These are phyloP conservation scores for Psilocybe azurescens DNA, from an alignment of 768 basidiomycete genomes.

Conservation along the genomic window DNA sequence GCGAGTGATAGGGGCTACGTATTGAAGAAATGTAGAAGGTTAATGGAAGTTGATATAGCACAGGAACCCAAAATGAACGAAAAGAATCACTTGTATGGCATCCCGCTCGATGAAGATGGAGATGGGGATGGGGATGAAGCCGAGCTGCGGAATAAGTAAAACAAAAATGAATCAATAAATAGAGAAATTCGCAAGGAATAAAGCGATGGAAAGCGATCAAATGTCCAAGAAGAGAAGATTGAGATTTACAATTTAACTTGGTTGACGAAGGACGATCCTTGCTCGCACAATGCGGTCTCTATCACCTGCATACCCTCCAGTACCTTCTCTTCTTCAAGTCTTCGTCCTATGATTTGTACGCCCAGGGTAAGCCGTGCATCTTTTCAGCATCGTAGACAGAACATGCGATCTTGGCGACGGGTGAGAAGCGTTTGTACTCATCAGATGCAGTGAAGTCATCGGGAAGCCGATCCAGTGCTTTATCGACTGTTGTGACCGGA, in stretches of 20 bases:
- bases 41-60: background rate
- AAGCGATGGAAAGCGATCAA: background rate
- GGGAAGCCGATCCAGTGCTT: conserved; percentile 3
- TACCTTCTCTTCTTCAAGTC: conserved; percentile 77
- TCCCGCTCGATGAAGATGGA: background rate
- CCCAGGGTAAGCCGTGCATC: conserved; percentile 76
- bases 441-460: conserved; percentile 23
- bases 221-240: conserved; percentile 4
- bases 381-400: conserved; percentile 60
- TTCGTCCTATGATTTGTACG: conserved; percentile 65
- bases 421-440: conserved; percentile 37
- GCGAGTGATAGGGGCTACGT: background rate
- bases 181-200: background rate
- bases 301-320: conserved; percentile 70
- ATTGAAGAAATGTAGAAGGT: too few species aligned
- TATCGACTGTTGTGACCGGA: conserved; percentile 13
- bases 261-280: conserved; percentile 29
- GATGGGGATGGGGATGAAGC: background rate
- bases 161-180: background rate
- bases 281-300: conserved; percentile 39
- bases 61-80: background rate
- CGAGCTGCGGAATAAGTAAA: background rate
- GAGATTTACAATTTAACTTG: conserved; percentile 22
- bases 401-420: conserved; percentile 44
- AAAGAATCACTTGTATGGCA: background rate